Percentiles rank a stretch among this genome's conserved stretches.
phyloP scores from a whole-genome alignment of 768 basidiomycete species.

The Boletus eberwhitei region DNA sequence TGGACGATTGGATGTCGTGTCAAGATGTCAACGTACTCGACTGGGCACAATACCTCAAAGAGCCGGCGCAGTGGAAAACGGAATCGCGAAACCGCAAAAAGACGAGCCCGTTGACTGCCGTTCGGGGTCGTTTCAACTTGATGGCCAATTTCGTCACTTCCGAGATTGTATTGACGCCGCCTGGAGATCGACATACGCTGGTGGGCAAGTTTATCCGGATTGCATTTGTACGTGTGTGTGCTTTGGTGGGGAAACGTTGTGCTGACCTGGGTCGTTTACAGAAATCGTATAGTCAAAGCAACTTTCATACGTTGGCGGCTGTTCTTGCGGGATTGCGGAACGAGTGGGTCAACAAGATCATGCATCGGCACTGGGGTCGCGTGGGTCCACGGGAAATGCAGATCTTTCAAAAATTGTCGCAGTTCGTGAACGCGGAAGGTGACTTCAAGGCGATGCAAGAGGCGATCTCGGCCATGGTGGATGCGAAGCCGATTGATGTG shows the following conservation, averaged over 20 bases:
- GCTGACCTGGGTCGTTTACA: conserved; percentile 28
- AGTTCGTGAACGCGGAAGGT: conserved; percentile 57
- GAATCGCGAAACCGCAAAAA: conserved; percentile 56
- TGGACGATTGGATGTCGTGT: conserved; percentile 63
- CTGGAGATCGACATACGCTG: conserved; percentile 58
- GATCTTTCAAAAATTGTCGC: conserved; percentile 68
- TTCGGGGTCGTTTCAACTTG: conserved; percentile 81
- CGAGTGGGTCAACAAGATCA: conserved; percentile 63
- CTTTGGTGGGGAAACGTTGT: background rate
- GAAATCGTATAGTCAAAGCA: conserved; percentile 79
- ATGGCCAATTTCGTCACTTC: conserved; percentile 77
- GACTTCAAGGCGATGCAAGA: conserved; percentile 77
- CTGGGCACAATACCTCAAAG: conserved; percentile 80
- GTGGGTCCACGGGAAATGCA: conserved; percentile 69
- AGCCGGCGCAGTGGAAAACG: conserved; percentile 64
- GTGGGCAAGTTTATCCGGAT: conserved; percentile 80
- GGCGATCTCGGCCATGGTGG: conserved; percentile 59
- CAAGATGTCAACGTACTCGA: conserved; percentile 69
- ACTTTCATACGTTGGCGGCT: conserved; percentile 76
- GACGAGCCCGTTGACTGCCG: conserved; percentile 67
- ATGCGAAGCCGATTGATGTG: conserved; percentile 58
- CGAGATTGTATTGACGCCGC: conserved; percentile 76
- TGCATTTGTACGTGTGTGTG: conserved; percentile 61
- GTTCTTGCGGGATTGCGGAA: conserved; percentile 74
- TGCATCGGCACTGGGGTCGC: conserved; percentile 64